Conservation (phyloP, 2,329 filamentous ascomycete species). For the Paraconiothyrium sp. region DNA sequence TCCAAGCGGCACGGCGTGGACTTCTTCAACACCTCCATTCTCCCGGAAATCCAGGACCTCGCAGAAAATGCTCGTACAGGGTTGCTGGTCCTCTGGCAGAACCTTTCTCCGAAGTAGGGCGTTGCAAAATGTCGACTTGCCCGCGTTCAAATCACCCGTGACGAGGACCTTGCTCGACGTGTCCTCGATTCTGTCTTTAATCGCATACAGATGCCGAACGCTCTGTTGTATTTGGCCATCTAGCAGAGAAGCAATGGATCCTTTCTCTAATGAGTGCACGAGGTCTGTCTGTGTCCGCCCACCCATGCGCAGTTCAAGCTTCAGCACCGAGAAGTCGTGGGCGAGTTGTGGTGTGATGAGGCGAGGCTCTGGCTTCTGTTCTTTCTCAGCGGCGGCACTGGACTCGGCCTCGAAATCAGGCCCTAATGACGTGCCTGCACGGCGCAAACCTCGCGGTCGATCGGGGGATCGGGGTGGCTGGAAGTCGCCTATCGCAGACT, state of each 20-base stretch:
- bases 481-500: conserved; percentile 66
- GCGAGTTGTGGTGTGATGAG: conserved; percentile 92
- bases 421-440: conserved; percentile 77
- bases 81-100: conserved; percentile 95
- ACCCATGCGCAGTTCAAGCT: conserved; percentile 92
- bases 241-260: conserved; percentile 85
- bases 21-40: conserved; percentile 91
- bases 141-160: conserved; percentile 94
- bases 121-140: conserved; percentile 99
- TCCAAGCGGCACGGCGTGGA: conserved; percentile 91
- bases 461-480: conserved; percentile 52
- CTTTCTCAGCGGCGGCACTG: conserved; percentile 73
- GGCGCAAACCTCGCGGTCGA: conserved; percentile 65
- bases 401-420: conserved; percentile 71
- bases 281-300: conserved; percentile 86
- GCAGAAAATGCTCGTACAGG: conserved; percentile 98
- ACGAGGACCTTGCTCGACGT: conserved; percentile 96
- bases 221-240: conserved; percentile 95
- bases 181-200: conserved; percentile 95
- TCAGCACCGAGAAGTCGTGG: conserved; percentile 94
- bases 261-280: conserved; percentile 93
- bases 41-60: conserved; percentile 93
- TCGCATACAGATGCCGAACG: conserved; percentile 84
- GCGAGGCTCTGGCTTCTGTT: conserved; percentile 74
- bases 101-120: conserved; percentile 92